Evolutionary conservation across 768 basidiomycete species (phyloP).

Genomic region (Phaeotremella fagi): DNA sequence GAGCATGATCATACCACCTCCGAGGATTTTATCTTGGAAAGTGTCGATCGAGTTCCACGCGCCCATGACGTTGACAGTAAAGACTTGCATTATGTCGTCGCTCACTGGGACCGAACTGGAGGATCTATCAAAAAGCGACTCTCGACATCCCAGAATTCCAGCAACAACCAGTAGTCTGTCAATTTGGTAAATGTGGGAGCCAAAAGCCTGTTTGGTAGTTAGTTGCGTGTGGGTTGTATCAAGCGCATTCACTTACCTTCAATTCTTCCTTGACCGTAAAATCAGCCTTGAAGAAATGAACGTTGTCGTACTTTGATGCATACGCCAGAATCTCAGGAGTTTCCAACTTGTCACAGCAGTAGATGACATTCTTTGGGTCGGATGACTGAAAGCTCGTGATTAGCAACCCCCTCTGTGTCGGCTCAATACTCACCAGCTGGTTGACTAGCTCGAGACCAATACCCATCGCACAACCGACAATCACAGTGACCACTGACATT

Average conservation of each 20-base stretch:
- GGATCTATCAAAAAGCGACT: background rate
- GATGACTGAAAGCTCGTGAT: background rate
- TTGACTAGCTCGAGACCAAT: constrained; percentile 1
- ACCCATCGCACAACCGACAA: background rate
- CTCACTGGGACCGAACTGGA: background rate
- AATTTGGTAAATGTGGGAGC: background rate
- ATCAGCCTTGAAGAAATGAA: background rate
- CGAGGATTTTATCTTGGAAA: background rate
- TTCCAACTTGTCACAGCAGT: background rate
- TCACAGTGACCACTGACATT: background rate
- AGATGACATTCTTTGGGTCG: background rate
- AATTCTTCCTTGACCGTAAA: background rate
- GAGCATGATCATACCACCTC: background rate
- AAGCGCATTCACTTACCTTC: background rate
- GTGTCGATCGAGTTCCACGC: constrained; percentile 1
- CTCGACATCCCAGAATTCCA: background rate
- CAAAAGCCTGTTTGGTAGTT: background rate
- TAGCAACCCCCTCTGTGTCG: background rate
- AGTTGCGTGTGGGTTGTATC: background rate
- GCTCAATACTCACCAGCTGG: background rate
- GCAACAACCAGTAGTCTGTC: constrained; percentile 1
- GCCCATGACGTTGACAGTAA: constrained; percentile 1
- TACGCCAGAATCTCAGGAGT: background rate
- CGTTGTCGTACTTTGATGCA: background rate
- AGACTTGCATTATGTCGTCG: background rate